phyloP scores from a whole-genome alignment of 2,329 filamentous ascomycete species.

The Fusarium sp. region DNA sequence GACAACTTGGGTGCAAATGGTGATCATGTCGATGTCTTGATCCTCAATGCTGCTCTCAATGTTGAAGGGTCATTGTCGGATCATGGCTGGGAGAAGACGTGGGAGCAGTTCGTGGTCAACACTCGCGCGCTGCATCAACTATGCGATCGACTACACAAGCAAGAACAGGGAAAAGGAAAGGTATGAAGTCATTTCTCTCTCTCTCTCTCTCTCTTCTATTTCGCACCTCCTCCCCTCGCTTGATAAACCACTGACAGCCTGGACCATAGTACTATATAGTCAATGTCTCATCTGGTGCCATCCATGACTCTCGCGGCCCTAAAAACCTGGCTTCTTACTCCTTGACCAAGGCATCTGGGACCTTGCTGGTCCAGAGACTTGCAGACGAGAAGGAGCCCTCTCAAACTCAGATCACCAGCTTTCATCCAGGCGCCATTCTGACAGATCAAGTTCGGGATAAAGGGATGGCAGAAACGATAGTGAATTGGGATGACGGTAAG shows the following conservation, averaged over 20 bases:
- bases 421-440: neutral
- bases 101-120: neutral
- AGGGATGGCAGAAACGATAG: neutral
- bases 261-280: neutral
- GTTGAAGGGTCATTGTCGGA: neutral
- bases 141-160: neutral
- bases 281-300: neutral
- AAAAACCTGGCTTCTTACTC: neutral
- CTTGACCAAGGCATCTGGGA: neutral
- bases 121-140: neutral
- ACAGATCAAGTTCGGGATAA: neutral
- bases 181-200: neutral
- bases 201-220: neutral
- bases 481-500: neutral
- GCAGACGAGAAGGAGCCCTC: neutral
- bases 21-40: neutral
- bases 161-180: neutral
- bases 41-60: neutral
- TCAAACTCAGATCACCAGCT: neutral
- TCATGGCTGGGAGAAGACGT: neutral
- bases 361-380: neutral
- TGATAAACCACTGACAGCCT: rapidly evolving
- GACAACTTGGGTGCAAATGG: neutral
- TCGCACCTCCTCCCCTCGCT: neutral
- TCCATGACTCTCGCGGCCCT: neutral